Evolutionary conservation across 345 rosid species (phyloP).

Genomic region (Salix exigua): DNA sequence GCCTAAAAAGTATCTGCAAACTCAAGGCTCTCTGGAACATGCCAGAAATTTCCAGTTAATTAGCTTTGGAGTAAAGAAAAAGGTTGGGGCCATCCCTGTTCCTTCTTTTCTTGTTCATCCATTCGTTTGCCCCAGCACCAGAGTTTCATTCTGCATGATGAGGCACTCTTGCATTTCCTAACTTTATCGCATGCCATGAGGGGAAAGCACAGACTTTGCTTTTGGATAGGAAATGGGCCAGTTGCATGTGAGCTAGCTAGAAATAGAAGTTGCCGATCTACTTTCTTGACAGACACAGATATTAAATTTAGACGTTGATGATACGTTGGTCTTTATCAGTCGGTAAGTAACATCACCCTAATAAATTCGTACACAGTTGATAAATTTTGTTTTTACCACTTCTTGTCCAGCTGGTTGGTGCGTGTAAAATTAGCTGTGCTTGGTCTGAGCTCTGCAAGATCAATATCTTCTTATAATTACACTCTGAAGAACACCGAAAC

Average conservation of each 20-base stretch:
- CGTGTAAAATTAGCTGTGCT: too few species aligned
- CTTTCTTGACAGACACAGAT: background rate
- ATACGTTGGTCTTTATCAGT: background rate
- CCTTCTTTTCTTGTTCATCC: background rate
- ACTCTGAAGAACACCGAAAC: too few species aligned
- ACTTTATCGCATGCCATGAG: background rate
- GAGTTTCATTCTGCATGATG: background rate
- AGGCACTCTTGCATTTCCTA: background rate
- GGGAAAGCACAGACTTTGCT: background rate
- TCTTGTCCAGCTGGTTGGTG: too few species aligned
- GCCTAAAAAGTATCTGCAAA: background rate
- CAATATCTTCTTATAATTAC: too few species aligned
- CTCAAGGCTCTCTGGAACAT: background rate
- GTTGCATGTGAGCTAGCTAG: background rate
- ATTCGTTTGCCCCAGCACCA: background rate
- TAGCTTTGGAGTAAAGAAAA: conserved; percentile 13
- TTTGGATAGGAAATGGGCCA: background rate
- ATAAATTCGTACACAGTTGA: too few species aligned
- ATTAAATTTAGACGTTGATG: background rate
- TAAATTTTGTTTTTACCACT: too few species aligned
- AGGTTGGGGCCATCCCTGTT: background rate
- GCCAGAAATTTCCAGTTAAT: background rate
- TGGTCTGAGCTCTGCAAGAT: too few species aligned
- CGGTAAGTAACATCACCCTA: background rate
- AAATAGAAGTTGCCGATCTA: background rate